These are phyloP conservation scores for Didymella lethalis DNA, from an alignment of 2,329 filamentous ascomycete species.

Conservation along the genomic window DNA sequence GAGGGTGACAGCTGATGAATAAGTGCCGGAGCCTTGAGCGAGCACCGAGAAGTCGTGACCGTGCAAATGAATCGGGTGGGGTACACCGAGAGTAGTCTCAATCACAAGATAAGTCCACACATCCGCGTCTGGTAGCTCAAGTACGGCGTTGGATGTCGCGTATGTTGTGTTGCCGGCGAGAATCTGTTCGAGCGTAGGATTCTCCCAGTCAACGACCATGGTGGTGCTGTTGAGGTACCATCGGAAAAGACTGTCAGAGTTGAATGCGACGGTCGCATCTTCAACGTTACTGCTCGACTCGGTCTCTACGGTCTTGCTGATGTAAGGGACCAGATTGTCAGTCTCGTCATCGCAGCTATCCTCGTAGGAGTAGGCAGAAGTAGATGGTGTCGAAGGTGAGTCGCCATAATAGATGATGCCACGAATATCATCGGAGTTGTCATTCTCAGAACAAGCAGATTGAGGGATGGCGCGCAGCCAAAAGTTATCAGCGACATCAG, in stretches of 20 bases:
- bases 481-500: conserved; percentile 41
- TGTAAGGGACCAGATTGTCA: conserved; percentile 34
- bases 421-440: conserved; percentile 43
- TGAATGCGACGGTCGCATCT: conserved; percentile 42
- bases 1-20: conserved; percentile 24
- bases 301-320: conserved; percentile 47
- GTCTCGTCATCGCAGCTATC: conserved; percentile 51
- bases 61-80: conserved; percentile 45
- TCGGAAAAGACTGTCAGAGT: conserved; percentile 48
- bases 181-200: conserved; percentile 52
- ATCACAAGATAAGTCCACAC: conserved; percentile 54
- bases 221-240: conserved; percentile 54
- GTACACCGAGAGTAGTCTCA: conserved; percentile 46
- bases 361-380: conserved; percentile 45
- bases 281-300: conserved; percentile 37
- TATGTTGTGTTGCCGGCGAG: conserved; percentile 45
- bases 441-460: conserved; percentile 49
- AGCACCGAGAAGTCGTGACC: conserved; percentile 48
- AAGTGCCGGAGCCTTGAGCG: conserved; percentile 39
- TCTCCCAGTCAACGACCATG: conserved; percentile 49
- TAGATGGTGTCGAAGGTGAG: conserved; percentile 40
- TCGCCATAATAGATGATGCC: conserved; percentile 52
- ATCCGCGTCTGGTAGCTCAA: conserved; percentile 33
- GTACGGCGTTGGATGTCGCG: conserved; percentile 40
- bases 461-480: conserved; percentile 52